Base-by-base conservation (phyloP, 2,329 filamentous ascomycete species). In the Blumeria hordei region DNA sequence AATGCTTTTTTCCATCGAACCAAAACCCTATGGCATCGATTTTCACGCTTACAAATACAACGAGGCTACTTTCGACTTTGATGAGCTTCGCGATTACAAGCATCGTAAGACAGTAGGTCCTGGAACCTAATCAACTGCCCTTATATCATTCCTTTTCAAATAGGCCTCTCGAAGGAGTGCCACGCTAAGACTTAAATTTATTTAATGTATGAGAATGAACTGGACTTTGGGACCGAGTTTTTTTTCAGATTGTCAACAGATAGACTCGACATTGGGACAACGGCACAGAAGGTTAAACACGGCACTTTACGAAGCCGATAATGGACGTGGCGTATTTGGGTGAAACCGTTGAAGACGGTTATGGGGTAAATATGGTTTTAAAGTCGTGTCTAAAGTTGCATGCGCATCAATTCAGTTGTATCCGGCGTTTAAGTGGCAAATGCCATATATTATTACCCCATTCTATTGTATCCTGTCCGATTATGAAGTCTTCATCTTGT, bases 1-100 rank as follows among this genome's bases (percentile, higher is more conserved):
- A 16, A 88, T 94, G 73, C 74, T 95, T 7, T 98, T 94, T 67
- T 85, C 88, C 61, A 83, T 98, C 51, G 90, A 98, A 68, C 92
- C 92, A 36, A 95, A 95, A 73, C 92, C 92, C 0, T 98, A 98
- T 61, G 92, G 92, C 12, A 88, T 95, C 57, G 90, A 94, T 58
- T 95, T 96, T 71, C 90, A 94, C 67, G 90, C 88, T 0, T 98
- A 94, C 72, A 78, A 81, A 58, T 98, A 94, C 70, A 85, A 94
- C 65, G 77, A 85, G 58, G 72, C 75, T 3, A 76, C 71, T 18
- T 80, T 83, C 59, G 87, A 82, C 75, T 98, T 98, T 63, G 80
- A 92, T 57, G 81, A 92, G 65, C 69, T 93, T 49, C 84, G 82
- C n/a, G 75, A 88, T 63, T 96, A 92, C 69, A 80, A 83, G 67